These are phyloP conservation scores for Blastocystis sp. DNA, from an alignment of 352 stramenopile genomes.

Conservation along the genomic window DNA sequence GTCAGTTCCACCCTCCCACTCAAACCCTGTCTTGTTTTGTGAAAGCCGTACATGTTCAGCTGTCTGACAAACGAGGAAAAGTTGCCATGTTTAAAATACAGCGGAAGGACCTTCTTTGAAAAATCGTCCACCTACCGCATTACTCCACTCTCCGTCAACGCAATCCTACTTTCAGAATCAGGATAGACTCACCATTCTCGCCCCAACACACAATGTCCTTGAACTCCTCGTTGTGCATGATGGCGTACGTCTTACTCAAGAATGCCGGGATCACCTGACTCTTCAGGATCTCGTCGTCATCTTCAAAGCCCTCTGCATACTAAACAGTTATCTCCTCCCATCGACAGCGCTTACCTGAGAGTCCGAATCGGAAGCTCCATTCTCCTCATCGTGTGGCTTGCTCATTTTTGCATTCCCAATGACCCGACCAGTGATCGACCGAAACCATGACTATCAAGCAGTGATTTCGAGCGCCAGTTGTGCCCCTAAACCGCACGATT, in stretches of 20 bases:
- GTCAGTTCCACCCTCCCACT: neutral
- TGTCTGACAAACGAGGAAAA: slow-evolving; percentile 87
- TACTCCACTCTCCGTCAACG: neutral
- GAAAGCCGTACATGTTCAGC: slow-evolving; percentile 86
- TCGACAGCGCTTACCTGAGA: slow-evolving; percentile 30
- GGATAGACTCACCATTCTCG: slow-evolving; percentile 79
- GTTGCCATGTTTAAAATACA: slow-evolving; percentile 87
- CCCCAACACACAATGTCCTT: slow-evolving; percentile 79
- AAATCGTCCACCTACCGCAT: slow-evolving; percentile 78
- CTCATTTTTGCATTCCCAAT: neutral
- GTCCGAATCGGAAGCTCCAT: slow-evolving; percentile 40
- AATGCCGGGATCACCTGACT: slow-evolving; percentile 76
- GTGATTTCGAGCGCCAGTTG: neutral
- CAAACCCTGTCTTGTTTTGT: slow-evolving; percentile 74
- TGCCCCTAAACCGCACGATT: slow-evolving; percentile 12
- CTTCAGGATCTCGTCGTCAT: slow-evolving; percentile 69
- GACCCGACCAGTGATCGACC: slow-evolving; percentile 22
- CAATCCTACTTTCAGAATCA: slow-evolving; percentile 72
- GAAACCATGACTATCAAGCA: slow-evolving; percentile 33
- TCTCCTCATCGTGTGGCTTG: slow-evolving; percentile 42
- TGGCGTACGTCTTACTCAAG: slow-evolving; percentile 84
- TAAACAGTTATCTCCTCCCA: neutral
- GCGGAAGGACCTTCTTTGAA: slow-evolving; percentile 81
- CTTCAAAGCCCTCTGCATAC: slow-evolving; percentile 69
- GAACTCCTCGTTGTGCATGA: slow-evolving; percentile 80